phyloP scores from a whole-genome alignment of 441 rosid species.

The Mallotus repandus region DNA sequence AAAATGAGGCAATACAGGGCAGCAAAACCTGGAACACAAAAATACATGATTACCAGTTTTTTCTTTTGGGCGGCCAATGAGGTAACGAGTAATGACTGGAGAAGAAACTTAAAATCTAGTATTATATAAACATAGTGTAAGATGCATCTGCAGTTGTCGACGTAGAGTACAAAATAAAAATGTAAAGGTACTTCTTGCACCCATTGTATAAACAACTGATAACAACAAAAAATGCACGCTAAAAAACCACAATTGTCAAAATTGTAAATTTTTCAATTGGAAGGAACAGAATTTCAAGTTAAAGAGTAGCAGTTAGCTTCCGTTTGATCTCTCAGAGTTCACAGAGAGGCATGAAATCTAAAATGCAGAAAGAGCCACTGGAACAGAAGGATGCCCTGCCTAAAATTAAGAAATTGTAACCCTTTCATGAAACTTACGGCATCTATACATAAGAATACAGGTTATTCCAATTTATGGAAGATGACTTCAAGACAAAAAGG shows the following conservation, averaged over 20 bases:
- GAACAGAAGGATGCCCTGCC: background rate
- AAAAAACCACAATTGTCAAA: background rate
- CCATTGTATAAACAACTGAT: slow-evolving; percentile 3
- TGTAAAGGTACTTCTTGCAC: background rate
- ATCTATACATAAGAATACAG: too few species aligned
- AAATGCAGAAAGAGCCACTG: background rate
- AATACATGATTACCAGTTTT: background rate
- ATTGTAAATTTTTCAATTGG: background rate
- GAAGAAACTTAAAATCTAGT: background rate
- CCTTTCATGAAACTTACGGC: too few species aligned
- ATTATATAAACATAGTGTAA: background rate
- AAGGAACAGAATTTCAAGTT: background rate
- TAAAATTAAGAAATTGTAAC: too few species aligned
- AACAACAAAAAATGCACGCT: background rate
- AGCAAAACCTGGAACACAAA: background rate
- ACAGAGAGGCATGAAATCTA: slow-evolving; percentile 3
- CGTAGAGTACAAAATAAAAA: background rate
- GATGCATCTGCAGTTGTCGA: background rate
- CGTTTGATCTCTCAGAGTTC: background rate
- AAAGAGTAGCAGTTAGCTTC: background rate
- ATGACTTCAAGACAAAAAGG: too few species aligned
- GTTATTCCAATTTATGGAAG: too few species aligned
- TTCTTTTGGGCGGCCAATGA: background rate
- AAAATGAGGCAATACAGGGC: background rate
- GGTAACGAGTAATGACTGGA: too few species aligned